Evolutionary conservation across 495 filamentous ascomycete species (phyloP).

Genomic region (Lepraria neglecta): DNA sequence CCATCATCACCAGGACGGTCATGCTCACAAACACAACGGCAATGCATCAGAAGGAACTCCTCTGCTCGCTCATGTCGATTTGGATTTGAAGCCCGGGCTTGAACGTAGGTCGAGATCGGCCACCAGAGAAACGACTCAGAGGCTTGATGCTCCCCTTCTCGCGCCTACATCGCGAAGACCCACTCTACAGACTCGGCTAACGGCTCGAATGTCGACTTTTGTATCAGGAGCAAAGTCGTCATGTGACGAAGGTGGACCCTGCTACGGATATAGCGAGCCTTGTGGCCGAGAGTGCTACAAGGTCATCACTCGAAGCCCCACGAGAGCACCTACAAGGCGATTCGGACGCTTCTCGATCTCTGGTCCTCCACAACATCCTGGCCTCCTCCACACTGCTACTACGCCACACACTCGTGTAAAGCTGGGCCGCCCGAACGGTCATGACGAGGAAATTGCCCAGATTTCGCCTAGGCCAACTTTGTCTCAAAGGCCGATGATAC

Average conservation of each 20-base stretch:
- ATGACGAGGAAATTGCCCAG: slow-evolving; percentile 19
- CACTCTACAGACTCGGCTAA: slow-evolving; percentile 37
- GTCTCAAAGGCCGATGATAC: slow-evolving; percentile 12
- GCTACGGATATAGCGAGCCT: slow-evolving; percentile 77
- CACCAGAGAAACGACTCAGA: slow-evolving; percentile 9
- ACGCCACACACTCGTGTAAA: slow-evolving; percentile 12
- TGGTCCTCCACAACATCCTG: slow-evolving; percentile 12
- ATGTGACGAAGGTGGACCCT: slow-evolving; percentile 71
- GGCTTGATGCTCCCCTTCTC: slow-evolving; percentile 2
- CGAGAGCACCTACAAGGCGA: slow-evolving; percentile 19
- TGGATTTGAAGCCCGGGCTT: slow-evolving; percentile 2
- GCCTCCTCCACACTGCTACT: slow-evolving; percentile 18
- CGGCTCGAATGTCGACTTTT: slow-evolving; percentile 54
- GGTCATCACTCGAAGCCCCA: slow-evolving; percentile 24
- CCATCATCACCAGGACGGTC: slow-evolving; percentile 23
- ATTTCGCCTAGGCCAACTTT: slow-evolving; percentile 2
- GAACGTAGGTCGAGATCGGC: slow-evolving; percentile 13
- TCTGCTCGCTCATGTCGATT: slow-evolving; percentile 31
- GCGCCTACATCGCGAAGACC: slow-evolving; percentile 27
- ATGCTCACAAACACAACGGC: slow-evolving; percentile 18
- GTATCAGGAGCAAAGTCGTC: slow-evolving; percentile 59
- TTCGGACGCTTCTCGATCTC: slow-evolving; percentile 18
- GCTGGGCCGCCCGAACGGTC: not conserved
- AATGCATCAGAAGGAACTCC: slow-evolving; percentile 42
- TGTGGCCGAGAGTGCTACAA: slow-evolving; percentile 80